A percentile compares a stretch with the other conserved stretches of the same genome.
These are phyloP conservation scores for Lonicera japonica DNA, from an alignment of 129 eudicot genomes.

Conservation along the genomic window DNA sequence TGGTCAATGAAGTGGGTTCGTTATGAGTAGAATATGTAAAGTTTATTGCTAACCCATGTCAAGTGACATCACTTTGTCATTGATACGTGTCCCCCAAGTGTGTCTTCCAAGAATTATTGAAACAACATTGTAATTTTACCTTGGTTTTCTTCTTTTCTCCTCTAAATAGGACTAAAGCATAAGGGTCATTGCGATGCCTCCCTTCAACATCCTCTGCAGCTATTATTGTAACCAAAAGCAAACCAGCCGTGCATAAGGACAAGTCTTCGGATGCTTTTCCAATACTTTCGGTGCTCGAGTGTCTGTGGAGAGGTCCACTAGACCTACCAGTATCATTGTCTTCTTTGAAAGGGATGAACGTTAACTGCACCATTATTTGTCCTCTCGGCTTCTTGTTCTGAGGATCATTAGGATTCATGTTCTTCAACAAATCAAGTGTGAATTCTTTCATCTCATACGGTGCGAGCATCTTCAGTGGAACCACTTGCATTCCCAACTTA, in stretches of 20 bases:
- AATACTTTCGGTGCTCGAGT: conserved; percentile 20
- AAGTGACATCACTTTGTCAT: no score
- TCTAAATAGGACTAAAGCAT: conserved; percentile 37
- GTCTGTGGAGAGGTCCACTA: conserved; percentile 29
- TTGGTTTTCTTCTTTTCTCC: conserved; percentile 55
- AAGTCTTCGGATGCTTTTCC: conserved; percentile 23
- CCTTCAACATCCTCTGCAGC: conserved; percentile 57
- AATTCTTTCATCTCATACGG: conserved; percentile 47
- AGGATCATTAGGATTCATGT: conserved; percentile 32
- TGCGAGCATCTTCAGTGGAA: conserved; percentile 45
- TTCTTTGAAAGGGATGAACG: conserved; percentile 47
- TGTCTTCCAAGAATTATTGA: no score
- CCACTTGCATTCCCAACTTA: conserved; percentile 57
- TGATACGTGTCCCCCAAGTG: no score
- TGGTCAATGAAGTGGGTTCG: no score
- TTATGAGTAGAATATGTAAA: no score
- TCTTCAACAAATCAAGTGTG: conserved; percentile 39
- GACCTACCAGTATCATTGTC: conserved; percentile 18
- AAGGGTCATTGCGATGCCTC: conserved; percentile 51
- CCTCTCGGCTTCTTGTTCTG: conserved; percentile 61
- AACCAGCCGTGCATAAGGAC: conserved; percentile 27
- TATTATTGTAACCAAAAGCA: conserved; percentile 39
- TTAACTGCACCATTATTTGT: conserved; percentile 42
- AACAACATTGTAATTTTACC: conserved; percentile 19
- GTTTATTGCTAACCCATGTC: no score